Evolutionary conservation across 1,139 yeast genomes (phyloP).

Genomic region (Candida mesenterica): DNA sequence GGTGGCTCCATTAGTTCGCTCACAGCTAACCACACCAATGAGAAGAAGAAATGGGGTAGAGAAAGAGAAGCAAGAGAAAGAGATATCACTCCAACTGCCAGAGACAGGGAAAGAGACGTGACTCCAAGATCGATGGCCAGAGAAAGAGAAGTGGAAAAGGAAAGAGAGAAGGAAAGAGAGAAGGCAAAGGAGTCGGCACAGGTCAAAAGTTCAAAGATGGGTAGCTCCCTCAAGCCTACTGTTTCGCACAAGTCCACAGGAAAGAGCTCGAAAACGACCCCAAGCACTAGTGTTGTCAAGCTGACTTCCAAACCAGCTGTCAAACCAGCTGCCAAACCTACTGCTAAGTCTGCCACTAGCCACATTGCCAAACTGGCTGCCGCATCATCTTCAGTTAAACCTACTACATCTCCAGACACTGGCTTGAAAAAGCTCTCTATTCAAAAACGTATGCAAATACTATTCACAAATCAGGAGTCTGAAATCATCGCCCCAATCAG

Average conservation of each 20-base stretch:
- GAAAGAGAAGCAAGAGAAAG: background rate
- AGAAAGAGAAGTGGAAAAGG: background rate
- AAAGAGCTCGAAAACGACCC: background rate
- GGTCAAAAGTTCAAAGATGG: constrained; percentile 1
- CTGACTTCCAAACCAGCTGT: background rate
- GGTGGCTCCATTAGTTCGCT: constrained; percentile 29
- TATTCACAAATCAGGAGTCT: constrained; percentile 34
- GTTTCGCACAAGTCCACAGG: background rate
- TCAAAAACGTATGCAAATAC: constrained; percentile 65
- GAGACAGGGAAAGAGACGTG: background rate
- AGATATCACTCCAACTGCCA: background rate
- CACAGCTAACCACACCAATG: constrained; percentile 13
- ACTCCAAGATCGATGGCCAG: background rate
- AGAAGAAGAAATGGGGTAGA: constrained; percentile 3
- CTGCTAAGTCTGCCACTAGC: too few relatives aligned
- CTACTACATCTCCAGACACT: background rate
- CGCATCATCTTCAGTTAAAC: background rate
- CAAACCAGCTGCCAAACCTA: background rate
- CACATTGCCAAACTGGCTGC: background rate
- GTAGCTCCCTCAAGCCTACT: background rate
- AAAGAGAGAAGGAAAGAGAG: background rate
- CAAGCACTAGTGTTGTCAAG: too few relatives aligned
- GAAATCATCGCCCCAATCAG: background rate
- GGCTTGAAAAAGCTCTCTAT: constrained; percentile 43
- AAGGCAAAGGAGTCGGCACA: constrained; percentile 2